A percentile compares a stretch with the other conserved stretches of the same genome.
phyloP scores from a whole-genome alignment of 2,329 filamentous ascomycete species.

The Alternaria gansuensis region DNA sequence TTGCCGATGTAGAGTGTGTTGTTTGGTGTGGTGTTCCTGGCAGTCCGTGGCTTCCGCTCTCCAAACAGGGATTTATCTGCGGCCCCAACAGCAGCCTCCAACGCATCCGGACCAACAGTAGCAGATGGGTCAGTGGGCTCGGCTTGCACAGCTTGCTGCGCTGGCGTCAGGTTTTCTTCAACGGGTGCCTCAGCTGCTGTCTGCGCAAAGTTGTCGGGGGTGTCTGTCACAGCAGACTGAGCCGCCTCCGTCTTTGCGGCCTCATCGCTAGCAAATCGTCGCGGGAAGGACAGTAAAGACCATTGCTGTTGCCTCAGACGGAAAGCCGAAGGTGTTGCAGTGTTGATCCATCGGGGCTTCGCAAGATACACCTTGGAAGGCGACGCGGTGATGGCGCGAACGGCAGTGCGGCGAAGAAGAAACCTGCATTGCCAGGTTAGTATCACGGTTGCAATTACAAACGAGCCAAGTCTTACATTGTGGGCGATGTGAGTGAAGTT shows the following conservation, averaged over 20 bases:
- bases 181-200: constrained; percentile 48
- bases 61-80: neutral
- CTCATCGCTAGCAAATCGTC: constrained; percentile 61
- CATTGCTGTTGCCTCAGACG: constrained; percentile 53
- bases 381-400: constrained; percentile 62
- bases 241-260: constrained; percentile 52
- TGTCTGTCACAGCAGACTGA: constrained; percentile 39
- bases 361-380: constrained; percentile 56
- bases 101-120: constrained; percentile 40
- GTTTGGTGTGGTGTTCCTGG: constrained; percentile 27
- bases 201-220: constrained; percentile 46
- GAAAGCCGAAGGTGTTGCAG: constrained; percentile 43
- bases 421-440: constrained; percentile 58
- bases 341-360: constrained; percentile 52
- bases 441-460: neutral
- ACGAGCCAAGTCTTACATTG: constrained; percentile 28
- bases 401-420: constrained; percentile 65
- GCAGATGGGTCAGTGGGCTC: constrained; percentile 38
- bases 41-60: neutral
- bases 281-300: constrained; percentile 54
- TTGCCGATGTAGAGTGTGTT: constrained; percentile 71
- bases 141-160: constrained; percentile 38
- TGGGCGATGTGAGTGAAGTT: constrained; percentile 10
- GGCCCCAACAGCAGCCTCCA: constrained; percentile 24
- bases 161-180: constrained; percentile 46